Percentiles rank a stretch among this genome's conserved stretches.
These are phyloP conservation scores for Coemansia aciculifera DNA, from an alignment of 192 early-diverging fungal genomes.

Conservation along the genomic window DNA sequence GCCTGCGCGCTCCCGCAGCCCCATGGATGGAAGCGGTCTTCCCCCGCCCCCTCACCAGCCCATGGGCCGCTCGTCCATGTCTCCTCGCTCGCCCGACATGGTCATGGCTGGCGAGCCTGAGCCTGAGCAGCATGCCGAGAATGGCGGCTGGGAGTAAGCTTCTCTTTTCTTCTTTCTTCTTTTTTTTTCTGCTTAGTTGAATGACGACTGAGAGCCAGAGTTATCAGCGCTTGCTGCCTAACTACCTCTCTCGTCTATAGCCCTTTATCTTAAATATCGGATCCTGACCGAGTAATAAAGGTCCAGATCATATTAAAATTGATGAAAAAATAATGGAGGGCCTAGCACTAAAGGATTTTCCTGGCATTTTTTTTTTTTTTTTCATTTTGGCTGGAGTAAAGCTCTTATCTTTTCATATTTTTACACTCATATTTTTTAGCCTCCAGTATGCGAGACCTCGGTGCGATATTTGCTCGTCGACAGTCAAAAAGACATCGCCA, in stretches of 20 bases:
- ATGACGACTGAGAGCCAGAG: neutral
- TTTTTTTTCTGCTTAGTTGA: conserved; percentile 3
- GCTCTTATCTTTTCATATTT: neutral
- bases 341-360: neutral
- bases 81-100: conserved; percentile 52
- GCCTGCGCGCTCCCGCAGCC: conserved; percentile 27
- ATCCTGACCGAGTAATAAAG: neutral
- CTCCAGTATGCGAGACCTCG: neutral
- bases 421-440: neutral
- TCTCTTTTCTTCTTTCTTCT: neutral
- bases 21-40: conserved; percentile 14
- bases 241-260: neutral
- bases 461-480: neutral
- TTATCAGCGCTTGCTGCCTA: neutral
- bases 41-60: conserved; percentile 22
- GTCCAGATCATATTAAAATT: neutral
- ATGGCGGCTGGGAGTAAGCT: conserved; percentile 37
- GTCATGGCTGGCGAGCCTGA: conserved; percentile 16
- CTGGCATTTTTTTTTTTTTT: neutral
- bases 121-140: conserved; percentile 16
- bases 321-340: neutral
- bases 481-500: neutral
- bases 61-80: conserved; percentile 45
- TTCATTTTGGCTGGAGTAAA: neutral
- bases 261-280: neutral